Conservation (phyloP, 768 basidiomycete species). For the Tulasnella sp. region DNA sequence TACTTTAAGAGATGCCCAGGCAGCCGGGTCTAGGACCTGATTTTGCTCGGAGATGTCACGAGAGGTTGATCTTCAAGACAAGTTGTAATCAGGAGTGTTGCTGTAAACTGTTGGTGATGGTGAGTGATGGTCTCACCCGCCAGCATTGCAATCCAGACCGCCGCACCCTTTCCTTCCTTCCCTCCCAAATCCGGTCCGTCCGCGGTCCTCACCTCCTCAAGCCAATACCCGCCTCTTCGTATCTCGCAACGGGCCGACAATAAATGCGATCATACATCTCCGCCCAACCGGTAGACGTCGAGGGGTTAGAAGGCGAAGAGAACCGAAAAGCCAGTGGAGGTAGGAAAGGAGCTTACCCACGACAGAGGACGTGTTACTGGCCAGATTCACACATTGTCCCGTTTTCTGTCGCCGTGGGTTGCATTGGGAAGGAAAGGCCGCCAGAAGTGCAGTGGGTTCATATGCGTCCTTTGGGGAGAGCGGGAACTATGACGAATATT, state of each 20-base stretch:
- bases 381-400: slow-evolving; percentile 44
- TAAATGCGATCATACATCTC: slow-evolving; percentile 64
- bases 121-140: not conserved
- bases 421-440: too few species aligned
- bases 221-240: not conserved
- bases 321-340: slow-evolving; percentile 89
- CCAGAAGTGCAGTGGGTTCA: too few species aligned
- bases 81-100: too few species aligned
- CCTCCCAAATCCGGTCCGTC: not conserved
- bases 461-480: too few species aligned
- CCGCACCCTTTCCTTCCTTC: not conserved
- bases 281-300: slow-evolving; percentile 81
- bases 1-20: not conserved
- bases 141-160: not conserved
- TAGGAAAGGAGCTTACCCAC: slow-evolving; percentile 70
- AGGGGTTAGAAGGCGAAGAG: slow-evolving; percentile 80
- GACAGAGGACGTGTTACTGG: slow-evolving; percentile 91
- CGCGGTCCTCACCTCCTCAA: too few species aligned
- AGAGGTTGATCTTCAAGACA: too few species aligned
- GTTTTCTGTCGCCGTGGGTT: not conserved
- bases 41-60: too few species aligned
- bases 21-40: not conserved
- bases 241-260: not conserved
- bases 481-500: too few species aligned
- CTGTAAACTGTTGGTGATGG: too few species aligned